Conservation (phyloP, 192 early-diverging fungal genomes). For the Backusella australiensis region DNA sequence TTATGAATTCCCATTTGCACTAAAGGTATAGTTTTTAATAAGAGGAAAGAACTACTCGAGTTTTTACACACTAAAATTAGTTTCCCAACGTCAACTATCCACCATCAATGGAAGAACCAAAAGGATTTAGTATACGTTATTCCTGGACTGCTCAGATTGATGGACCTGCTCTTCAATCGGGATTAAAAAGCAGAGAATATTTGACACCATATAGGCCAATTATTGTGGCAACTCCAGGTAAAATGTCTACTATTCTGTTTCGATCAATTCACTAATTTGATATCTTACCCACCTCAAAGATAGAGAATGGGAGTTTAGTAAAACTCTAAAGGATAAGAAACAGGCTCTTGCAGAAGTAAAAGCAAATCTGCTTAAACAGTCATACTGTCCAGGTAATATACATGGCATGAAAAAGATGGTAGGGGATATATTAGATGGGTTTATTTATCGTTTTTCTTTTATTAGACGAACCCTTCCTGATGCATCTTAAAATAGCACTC, state of each 20-base stretch:
- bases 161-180: slow-evolving; percentile 34
- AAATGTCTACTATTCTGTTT: background rate
- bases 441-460: background rate
- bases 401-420: too few relatives aligned
- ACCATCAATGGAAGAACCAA: slow-evolving; percentile 39
- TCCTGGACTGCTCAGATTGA: slow-evolving; percentile 33
- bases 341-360: slow-evolving; percentile 22
- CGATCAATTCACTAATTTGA: too few relatives aligned
- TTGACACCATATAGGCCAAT: slow-evolving; percentile 40
- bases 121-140: slow-evolving; percentile 31
- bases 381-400: slow-evolving; percentile 21
- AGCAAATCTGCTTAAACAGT: slow-evolving; percentile 33
- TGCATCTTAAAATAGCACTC: slow-evolving; percentile 29
- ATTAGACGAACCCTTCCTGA: slow-evolving; percentile 27
- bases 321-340: slow-evolving; percentile 31
- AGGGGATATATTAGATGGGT: too few relatives aligned
- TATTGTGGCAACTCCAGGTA: slow-evolving; percentile 35
- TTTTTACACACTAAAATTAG: background rate
- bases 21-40: slow-evolving; percentile 29
- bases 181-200: slow-evolving; percentile 34
- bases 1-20: slow-evolving; percentile 39
- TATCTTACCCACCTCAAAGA: background rate
- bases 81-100: slow-evolving; percentile 43
- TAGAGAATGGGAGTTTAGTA: slow-evolving; percentile 32
- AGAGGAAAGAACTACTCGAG: background rate